Conservation (phyloP, 805 yeast genomes). For the Lipomyces oligophaga region DNA sequence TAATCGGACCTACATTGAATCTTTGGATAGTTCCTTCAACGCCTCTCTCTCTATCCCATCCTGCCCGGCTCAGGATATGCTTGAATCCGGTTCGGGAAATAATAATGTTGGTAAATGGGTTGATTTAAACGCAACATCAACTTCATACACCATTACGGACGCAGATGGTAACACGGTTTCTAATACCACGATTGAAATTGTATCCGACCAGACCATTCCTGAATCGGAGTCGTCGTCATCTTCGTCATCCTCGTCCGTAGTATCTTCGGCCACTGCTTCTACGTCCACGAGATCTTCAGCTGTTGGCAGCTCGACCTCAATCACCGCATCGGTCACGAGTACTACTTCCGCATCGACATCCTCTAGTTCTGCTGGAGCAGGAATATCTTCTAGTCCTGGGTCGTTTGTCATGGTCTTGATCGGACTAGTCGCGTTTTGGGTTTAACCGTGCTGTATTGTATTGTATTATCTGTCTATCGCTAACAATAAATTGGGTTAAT, state of each 20-base stretch:
- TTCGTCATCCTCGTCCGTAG: constrained; percentile 4
- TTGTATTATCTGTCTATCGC: too few species aligned
- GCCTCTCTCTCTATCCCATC: constrained; percentile 37
- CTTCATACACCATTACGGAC: constrained; percentile 36
- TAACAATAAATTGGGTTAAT: too few species aligned
- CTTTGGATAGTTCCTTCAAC: constrained; percentile 33
- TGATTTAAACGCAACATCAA: constrained; percentile 29
- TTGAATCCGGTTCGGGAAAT: constrained; percentile 41
- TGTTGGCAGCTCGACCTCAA: neutral
- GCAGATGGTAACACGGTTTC: constrained; percentile 33
- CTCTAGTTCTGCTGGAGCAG: constrained; percentile 1
- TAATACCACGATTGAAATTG: constrained; percentile 29
- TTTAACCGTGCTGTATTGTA: too few species aligned
- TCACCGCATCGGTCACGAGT: constrained; percentile 1
- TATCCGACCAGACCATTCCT: constrained; percentile 22
- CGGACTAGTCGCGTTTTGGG: too few species aligned
- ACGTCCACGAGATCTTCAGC: constrained; percentile 1
- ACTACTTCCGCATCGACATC: neutral
- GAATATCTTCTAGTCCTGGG: neutral
- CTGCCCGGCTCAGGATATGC: constrained; percentile 39
- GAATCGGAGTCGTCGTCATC: constrained; percentile 1
- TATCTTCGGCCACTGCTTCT: constrained; percentile 6
- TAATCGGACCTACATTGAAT: constrained; percentile 25
- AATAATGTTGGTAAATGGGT: constrained; percentile 38
- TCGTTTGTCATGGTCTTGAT: too few species aligned